These are phyloP conservation scores for Boeremia lycopersici DNA, from an alignment of 2,329 filamentous ascomycete species.

Conservation along the genomic window DNA sequence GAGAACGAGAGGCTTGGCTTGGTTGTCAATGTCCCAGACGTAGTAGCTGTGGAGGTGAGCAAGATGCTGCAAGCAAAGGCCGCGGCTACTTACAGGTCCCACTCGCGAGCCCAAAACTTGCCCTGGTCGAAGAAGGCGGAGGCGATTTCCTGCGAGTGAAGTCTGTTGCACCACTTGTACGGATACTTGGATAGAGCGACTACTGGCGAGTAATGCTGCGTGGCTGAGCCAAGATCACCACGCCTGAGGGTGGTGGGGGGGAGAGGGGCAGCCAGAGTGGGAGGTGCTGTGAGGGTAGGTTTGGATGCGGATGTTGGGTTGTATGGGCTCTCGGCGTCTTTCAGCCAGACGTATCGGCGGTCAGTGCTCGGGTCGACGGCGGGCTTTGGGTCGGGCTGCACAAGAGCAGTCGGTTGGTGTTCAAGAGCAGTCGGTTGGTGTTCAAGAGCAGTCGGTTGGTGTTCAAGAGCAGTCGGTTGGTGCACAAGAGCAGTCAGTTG, in stretches of 20 bases:
- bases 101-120: conserved; percentile 65
- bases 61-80: conserved; percentile 29
- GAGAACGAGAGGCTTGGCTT: conserved; percentile 65
- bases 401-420: too few species aligned
- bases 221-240: conserved; percentile 42
- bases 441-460: too few species aligned
- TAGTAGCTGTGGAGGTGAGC: conserved; percentile 63
- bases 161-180: conserved; percentile 62
- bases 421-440: too few species aligned
- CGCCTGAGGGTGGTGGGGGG: conserved; percentile 24
- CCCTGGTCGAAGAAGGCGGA: conserved; percentile 62
- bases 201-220: conserved; percentile 51
- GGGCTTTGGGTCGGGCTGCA: not conserved
- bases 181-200: conserved; percentile 63
- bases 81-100: conserved; percentile 73
- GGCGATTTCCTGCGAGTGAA: conserved; percentile 54
- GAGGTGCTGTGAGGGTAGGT: not conserved
- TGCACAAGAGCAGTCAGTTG: not conserved
- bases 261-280: conserved; percentile 6
- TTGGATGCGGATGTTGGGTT: conserved; percentile 22
- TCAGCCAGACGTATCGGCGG: conserved; percentile 28
- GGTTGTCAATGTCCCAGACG: conserved; percentile 56
- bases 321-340: conserved; percentile 30
- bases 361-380: conserved; percentile 18
- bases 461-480: too few species aligned